Evolutionary conservation across 192 early-diverging fungal species (phyloP).

Genomic region (Podila horticola): DNA sequence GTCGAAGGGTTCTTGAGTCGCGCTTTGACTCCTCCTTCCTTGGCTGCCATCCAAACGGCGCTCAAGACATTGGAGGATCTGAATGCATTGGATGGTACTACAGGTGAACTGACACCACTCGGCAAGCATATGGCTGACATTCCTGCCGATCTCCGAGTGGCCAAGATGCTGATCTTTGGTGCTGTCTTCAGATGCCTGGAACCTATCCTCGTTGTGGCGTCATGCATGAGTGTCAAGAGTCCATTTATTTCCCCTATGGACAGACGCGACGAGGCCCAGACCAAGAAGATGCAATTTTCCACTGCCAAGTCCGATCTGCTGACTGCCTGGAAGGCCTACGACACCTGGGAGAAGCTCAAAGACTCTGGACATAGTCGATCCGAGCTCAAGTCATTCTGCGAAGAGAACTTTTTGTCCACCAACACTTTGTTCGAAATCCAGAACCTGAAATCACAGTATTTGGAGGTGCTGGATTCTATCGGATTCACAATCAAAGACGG

Average conservation of each 20-base stretch:
- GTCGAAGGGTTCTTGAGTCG: slow-evolving; percentile 62
- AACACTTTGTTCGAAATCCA: slow-evolving; percentile 70
- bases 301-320: slow-evolving; percentile 52
- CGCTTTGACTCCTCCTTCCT: slow-evolving; percentile 76
- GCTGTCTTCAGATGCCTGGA: slow-evolving; percentile 79
- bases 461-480: slow-evolving; percentile 66
- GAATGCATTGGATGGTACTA: slow-evolving; percentile 60
- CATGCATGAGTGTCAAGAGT: slow-evolving; percentile 69
- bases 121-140: slow-evolving; percentile 76
- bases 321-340: slow-evolving; percentile 57
- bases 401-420: slow-evolving; percentile 73
- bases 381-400: slow-evolving; percentile 46
- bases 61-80: slow-evolving; percentile 67
- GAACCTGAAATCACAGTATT: slow-evolving; percentile 65
- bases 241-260: slow-evolving; percentile 55
- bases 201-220: slow-evolving; percentile 74
- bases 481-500: slow-evolving; percentile 61
- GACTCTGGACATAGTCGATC: slow-evolving; percentile 23
- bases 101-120: slow-evolving; percentile 69
- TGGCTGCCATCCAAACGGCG: slow-evolving; percentile 63
- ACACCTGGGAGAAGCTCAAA: slow-evolving; percentile 53
- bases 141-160: slow-evolving; percentile 81
- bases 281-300: slow-evolving; percentile 50
- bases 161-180: slow-evolving; percentile 82
- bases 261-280: slow-evolving; percentile 41